Conservation (phyloP, 176 grass and related monocot species). For the Pharus latifolius region DNA sequence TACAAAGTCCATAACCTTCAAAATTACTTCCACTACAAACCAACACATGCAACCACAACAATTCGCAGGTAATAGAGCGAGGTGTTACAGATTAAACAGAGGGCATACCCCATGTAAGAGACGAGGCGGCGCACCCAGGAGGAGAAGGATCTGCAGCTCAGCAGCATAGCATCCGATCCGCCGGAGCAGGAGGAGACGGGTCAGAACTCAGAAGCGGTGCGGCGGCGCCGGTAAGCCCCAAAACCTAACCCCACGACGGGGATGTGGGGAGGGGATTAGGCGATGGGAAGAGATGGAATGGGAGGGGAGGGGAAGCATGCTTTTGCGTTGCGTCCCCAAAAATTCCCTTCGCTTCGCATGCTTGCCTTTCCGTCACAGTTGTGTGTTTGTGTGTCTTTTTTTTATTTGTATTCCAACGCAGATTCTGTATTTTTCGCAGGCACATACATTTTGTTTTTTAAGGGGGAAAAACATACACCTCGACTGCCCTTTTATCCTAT, state of each 20-base stretch:
- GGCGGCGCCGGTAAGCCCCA: neutral
- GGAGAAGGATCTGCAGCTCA: constrained; percentile 54
- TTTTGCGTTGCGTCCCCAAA: neutral
- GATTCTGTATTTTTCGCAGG: too few species aligned
- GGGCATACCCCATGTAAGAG: constrained; percentile 79
- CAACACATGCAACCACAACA: neutral
- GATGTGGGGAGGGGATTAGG: neutral
- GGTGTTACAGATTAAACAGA: neutral
- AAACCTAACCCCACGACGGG: constrained; percentile 23
- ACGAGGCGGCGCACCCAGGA: constrained; percentile 67
- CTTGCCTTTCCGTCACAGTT: too few species aligned
- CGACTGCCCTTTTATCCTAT: too few species aligned
- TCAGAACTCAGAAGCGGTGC: neutral
- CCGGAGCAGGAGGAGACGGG: neutral
- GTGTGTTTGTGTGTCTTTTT: too few species aligned
- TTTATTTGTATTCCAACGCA: too few species aligned
- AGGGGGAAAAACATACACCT: too few species aligned
- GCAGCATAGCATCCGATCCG: constrained; percentile 41
- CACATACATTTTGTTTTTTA: too few species aligned
- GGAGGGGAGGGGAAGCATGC: neutral
- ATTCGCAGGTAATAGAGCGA: neutral
- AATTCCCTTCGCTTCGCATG: neutral
- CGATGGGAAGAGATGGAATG: neutral
- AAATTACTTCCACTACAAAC: too few species aligned
- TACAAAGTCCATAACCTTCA: too few species aligned